Evolutionary conservation across 768 basidiomycete genomes (phyloP).

Genomic region (Nevesoporus exiguus): DNA sequence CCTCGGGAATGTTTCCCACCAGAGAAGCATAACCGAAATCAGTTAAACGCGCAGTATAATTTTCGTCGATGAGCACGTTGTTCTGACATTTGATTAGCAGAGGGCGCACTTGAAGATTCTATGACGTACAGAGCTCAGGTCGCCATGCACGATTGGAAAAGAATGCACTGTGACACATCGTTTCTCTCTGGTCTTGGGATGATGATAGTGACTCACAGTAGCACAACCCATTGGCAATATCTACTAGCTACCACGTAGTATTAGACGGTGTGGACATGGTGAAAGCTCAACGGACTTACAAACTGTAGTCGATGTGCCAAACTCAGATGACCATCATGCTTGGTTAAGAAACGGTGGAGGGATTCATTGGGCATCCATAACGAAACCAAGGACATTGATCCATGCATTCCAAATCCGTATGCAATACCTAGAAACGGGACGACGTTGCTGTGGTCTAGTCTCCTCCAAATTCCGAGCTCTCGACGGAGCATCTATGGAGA

Average conservation of each 20-base stretch:
- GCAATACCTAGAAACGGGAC: slow-evolving; percentile 20
- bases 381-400: slow-evolving; percentile 25
- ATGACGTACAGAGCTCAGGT: no score
- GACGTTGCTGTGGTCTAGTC: slow-evolving; percentile 16
- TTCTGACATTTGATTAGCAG: no score
- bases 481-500: slow-evolving; percentile 19
- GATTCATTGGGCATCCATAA: slow-evolving; percentile 30
- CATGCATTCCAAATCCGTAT: slow-evolving; percentile 22
- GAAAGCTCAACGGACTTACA: not conserved
- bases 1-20: no score
- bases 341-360: slow-evolving; percentile 11
- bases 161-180: no score
- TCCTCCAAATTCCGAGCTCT: slow-evolving; percentile 17
- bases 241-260: not conserved
- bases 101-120: no score
- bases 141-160: no score
- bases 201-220: not conserved
- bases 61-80: no score
- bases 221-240: not conserved
- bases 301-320: slow-evolving; percentile 6
- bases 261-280: not conserved
- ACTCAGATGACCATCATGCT: not conserved
- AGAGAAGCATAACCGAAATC: no score
- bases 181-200: no score
- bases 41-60: no score